Evolutionary conservation across 1,284 basidiomycete species (phyloP), one percentile per base, ranked within the genome.

Genomic region (Apiotrichum mycotoxinovorans): DNA sequence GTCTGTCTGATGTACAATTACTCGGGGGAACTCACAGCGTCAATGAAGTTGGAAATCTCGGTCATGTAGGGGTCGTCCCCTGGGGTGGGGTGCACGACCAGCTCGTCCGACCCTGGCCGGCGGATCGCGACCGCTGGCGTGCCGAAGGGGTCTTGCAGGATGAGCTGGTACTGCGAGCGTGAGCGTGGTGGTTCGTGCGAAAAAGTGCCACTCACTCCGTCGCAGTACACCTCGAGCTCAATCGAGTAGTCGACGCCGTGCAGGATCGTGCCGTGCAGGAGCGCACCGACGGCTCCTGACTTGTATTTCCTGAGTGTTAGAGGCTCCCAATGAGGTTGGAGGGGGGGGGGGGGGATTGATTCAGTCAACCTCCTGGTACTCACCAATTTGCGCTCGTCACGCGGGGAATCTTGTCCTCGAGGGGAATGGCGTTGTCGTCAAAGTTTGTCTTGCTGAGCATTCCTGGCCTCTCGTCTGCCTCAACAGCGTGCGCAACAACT

Each of bases 121-220:
- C 78, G 71, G 51, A 79, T 66, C 26, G 66, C 69, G 12, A 79
- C 60, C 26, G 69, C 67, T 5, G 77, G 77, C n/a, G 63, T 64
- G 37, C 70, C 68, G 59, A 74, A 79, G 5, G 76, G 76, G 56
- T 79, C 77, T 43, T 73, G 68, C 43, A 80, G 66, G 62, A 72
- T 66, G 46, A 74, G 52, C 58, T 70, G 64, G 58, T 72, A 70
- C 65, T 72, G 44, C 30, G 12, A 41, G 35, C 35, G 33, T 8
- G 52, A 59, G 43, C 54, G 59, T 51, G 54, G 38, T 22, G 73
- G 63, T 55, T 70, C 66, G 75, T 89, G 91, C 22, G 18, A n/a
- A n/a, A n/a, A n/a, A n/a, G n/a, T n/a, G n/a, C n/a, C 23, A 52
- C 70, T 67, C 47, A 72, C 71, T 1, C 72, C 72, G 56, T 74